These are phyloP conservation scores for Dictyostelium discoideum DNA, from an alignment of 78 protist genomes.

Conservation along the genomic window dicty_2.7 NC_007091.3:2843501-2844000, in stretches of 20 bases:
- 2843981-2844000: no score
- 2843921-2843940: background rate
- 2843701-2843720: conserved; percentile 18
- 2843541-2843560: conserved; percentile 77
- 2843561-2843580: conserved; percentile 56
- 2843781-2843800: conserved; percentile 20
- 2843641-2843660: background rate
- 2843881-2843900: background rate
- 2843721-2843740: conserved; percentile 79
- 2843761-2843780: conserved; percentile 86
- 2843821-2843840: conserved; percentile 7
- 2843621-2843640: no score
- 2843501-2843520: conserved; percentile 88
- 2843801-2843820: background rate
- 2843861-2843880: no score
- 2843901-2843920: no score
- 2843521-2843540: conserved; percentile 75
- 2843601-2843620: background rate
- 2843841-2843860: background rate
- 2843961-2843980: background rate
- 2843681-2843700: conserved; percentile 18
- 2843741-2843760: conserved; percentile 93
- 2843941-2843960: background rate
- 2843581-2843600: background rate
- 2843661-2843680: background rate